Percentiles rank a stretch among this genome's conserved stretches.
These are phyloP conservation scores for Paraphaeosphaeria minitans DNA, from an alignment of 2,329 filamentous ascomycete genomes.

Conservation along the genomic window DNA sequence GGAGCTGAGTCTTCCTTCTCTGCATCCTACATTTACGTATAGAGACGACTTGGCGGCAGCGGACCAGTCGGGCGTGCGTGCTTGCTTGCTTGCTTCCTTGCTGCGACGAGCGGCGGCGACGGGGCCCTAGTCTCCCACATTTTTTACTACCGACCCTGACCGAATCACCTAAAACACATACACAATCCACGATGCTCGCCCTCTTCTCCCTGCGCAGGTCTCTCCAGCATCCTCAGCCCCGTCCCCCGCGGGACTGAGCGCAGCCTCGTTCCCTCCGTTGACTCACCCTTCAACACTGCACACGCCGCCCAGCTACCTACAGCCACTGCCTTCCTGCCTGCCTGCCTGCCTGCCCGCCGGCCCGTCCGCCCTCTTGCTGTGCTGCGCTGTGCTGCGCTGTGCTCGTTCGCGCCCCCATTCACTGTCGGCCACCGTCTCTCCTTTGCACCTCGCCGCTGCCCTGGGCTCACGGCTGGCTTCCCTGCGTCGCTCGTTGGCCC, in stretches of 20 bases:
- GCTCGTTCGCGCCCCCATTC: conserved; percentile 11
- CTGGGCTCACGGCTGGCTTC: conserved; percentile 19
- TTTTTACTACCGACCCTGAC: conserved; percentile 39
- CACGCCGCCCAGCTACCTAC: neutral
- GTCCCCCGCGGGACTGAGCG: conserved; percentile 57
- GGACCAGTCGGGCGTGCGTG: conserved; percentile 18
- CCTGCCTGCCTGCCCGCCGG: no score
- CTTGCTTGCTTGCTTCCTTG: no score
- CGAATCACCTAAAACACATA: conserved; percentile 42
- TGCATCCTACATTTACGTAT: no score
- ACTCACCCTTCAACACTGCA: conserved; percentile 1
- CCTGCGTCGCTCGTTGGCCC: conserved; percentile 13
- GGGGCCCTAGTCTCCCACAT: conserved; percentile 28
- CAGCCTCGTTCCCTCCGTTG: conserved; percentile 21
- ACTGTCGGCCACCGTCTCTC: conserved; percentile 1
- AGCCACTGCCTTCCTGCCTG: neutral
- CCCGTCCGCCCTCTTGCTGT: conserved; percentile 6
- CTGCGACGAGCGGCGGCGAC: conserved; percentile 19
- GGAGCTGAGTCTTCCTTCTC: no score
- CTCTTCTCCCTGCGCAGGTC: conserved; percentile 49
- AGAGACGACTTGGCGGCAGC: conserved; percentile 7
- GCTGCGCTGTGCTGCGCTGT: conserved; percentile 9
- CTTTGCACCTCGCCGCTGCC: conserved; percentile 6
- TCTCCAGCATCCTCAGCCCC: conserved; percentile 53
- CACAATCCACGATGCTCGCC: conserved; percentile 46